These are phyloP conservation scores for Citrus cavaleriei DNA, from an alignment of 345 rosid species.

Conservation along the genomic window DNA sequence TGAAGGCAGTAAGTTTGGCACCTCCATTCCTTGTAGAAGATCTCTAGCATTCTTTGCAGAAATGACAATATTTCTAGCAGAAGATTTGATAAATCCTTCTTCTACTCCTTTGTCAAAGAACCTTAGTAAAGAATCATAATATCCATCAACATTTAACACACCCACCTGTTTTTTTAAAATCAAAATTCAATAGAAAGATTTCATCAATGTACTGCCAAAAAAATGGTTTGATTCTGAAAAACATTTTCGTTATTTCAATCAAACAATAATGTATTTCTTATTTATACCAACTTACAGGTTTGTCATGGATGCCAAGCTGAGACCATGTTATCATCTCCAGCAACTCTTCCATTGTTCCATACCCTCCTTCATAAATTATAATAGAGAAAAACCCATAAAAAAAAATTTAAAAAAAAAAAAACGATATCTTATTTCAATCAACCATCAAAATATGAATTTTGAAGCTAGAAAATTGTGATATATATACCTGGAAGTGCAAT, in stretches of 20 bases:
- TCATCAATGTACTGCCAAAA: neutral
- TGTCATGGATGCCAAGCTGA: conserved; percentile 58
- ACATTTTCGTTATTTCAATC: no score
- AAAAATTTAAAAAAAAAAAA: neutral
- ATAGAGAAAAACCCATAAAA: neutral
- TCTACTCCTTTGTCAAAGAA: conserved; percentile 59
- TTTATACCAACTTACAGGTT: conserved; percentile 35
- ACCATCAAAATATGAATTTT: no score
- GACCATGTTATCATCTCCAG: conserved; percentile 64
- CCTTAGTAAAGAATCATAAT: conserved; percentile 44
- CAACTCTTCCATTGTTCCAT: conserved; percentile 62
- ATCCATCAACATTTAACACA: conserved; percentile 51
- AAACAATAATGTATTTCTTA: no score
- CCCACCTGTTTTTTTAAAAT: conserved; percentile 34
- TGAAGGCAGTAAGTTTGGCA: conserved; percentile 3
- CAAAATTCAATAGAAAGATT: neutral
- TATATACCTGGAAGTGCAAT: conserved; percentile 39
- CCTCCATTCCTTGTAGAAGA: conserved; percentile 43
- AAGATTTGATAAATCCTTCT: conserved; percentile 49
- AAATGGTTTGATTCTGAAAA: neutral
- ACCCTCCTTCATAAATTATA: conserved; percentile 38
- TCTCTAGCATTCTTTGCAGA: conserved; percentile 41
- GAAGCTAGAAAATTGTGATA: no score
- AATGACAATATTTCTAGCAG: conserved; percentile 38
- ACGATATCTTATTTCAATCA: neutral